Conservation (phyloP, 2,329 filamentous ascomycete species). For the Neophaeococcomyces aloes region DNA sequence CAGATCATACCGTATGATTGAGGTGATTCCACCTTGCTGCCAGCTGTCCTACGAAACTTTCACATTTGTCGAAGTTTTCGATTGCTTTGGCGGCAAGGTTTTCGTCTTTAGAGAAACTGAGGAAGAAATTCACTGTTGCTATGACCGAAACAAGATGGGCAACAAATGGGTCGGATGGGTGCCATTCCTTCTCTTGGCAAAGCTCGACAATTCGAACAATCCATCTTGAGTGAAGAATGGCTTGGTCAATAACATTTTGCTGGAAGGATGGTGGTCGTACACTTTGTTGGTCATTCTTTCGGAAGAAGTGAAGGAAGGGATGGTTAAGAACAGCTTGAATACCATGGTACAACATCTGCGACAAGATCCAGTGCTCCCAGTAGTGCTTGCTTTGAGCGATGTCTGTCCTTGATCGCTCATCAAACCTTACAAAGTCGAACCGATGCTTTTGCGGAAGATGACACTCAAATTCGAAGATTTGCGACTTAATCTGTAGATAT, state of each 20-base stretch:
- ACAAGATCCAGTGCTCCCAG: constrained; percentile 17
- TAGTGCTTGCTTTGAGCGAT: constrained; percentile 9
- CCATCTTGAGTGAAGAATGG: constrained; percentile 17
- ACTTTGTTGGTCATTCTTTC: constrained; percentile 12
- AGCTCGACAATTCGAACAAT: constrained; percentile 12
- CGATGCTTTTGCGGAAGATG: constrained; percentile 15
- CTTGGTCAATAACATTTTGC: constrained; percentile 16
- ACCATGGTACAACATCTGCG: constrained; percentile 15
- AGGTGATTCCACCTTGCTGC: constrained; percentile 12
- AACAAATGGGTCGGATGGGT: constrained; percentile 14
- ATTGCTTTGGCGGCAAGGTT: constrained; percentile 10
- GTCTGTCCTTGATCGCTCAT: constrained; percentile 9
- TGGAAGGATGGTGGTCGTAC: constrained; percentile 17
- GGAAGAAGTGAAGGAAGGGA: constrained; percentile 16
- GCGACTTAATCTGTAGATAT: constrained; percentile 15
- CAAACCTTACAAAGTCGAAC: constrained; percentile 14
- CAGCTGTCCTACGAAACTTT: constrained; percentile 13
- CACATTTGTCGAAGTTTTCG: constrained; percentile 12
- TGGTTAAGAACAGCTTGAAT: constrained; percentile 17
- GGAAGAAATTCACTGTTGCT: constrained; percentile 14
- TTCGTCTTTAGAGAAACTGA: constrained; percentile 15
- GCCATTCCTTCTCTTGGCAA: constrained; percentile 11
- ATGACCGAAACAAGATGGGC: constrained; percentile 14
- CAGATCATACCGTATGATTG: constrained; percentile 12
- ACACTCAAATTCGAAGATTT: constrained; percentile 16